Base-by-base conservation (phyloP, 108 stramenopile species). In the Fragilaria radians region DNA sequence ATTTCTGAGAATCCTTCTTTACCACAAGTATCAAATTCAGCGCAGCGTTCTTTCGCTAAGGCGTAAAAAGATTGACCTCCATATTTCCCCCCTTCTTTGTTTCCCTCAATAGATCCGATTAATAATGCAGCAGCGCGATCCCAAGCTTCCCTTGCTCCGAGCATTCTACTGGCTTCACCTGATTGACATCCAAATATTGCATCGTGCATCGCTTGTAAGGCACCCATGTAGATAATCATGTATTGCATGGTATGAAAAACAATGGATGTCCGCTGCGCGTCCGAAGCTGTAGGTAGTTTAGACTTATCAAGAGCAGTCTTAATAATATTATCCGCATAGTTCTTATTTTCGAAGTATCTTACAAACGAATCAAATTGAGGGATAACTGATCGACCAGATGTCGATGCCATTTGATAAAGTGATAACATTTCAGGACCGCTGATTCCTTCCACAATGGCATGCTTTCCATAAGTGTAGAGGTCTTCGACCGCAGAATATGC, bases 291-390 rank as follows among this genome's bases (percentile, higher is more conserved):
- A 46, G 55, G 70, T 1, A 66, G 21, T 31, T 50, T 55, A 7
- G 52, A 59, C 24, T 45, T 34, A 23, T 62, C 68, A 1, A 71
- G 53, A 18, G 79, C 76, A 24, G 57, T 42, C 46, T 62, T 59
- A 61, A 92, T 81, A 7, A 89, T 72, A 33, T 68, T 63, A 61
- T 91, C 83, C 4, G 85, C 91, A 48, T 79, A 88, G n/a, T 74
- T 65, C 26, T 70, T 66, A 50, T 66, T 72, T 4, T 36, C 57
- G 27, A 73, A 81, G 49, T 85, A 92, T 18, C 70, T 68, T 22
- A 52, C 56, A 70, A 88, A 92, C 5, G 67, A 46, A 46, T 81
- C 65, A 61, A 74, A 84, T 28, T 70, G 53, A 45, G 91, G 91
- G 0, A 88, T 85, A 34, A 74, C 65, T 9, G 79, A 68, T 60